A percentile compares a stretch with the other conserved stretches of the same genome.
These are phyloP conservation scores for Aureobasidium sp. DNA, from an alignment of 2,329 filamentous ascomycete species.

Conservation along the genomic window DNA sequence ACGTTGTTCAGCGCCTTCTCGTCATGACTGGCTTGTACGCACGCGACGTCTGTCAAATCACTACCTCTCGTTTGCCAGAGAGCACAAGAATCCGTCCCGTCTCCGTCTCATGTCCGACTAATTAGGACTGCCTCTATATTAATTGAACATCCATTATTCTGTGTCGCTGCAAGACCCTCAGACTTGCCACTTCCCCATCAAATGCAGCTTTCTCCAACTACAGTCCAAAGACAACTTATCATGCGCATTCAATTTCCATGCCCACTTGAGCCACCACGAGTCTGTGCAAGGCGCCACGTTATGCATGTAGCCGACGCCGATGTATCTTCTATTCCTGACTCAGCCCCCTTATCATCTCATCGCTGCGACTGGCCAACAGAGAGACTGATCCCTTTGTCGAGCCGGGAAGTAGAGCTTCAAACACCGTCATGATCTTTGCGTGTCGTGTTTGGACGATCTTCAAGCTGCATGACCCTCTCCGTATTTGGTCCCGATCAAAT, in stretches of 20 bases:
- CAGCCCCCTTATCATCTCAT: conserved; percentile 13
- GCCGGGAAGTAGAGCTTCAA: not conserved
- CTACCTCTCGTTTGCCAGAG: conserved; percentile 1
- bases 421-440: conserved; percentile 6
- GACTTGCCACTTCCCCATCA: not conserved
- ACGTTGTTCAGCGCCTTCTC: conserved; percentile 9
- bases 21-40: conserved; percentile 1
- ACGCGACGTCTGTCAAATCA: conserved; percentile 10
- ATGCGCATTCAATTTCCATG: conserved; percentile 2
- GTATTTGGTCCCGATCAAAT: conserved; percentile 6
- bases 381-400: conserved; percentile 4
- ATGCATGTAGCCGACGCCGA: conserved; percentile 10
- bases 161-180: not conserved
- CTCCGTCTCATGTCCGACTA: conserved; percentile 8
- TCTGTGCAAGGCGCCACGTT: conserved; percentile 12
- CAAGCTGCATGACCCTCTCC: conserved; percentile 11
- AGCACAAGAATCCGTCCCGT: conserved; percentile 3
- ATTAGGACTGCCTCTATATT: conserved; percentile 1
- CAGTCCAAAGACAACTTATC: conserved; percentile 4
- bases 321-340: conserved; percentile 10
- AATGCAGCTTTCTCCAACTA: conserved; percentile 3
- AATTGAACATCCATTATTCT: not conserved
- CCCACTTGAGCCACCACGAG: conserved; percentile 4
- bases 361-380: conserved; percentile 4
- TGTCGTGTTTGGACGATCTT: conserved; percentile 15